Evolutionary conservation across 495 filamentous ascomycete species (phyloP).

Genomic region (Lepidopterella palustris): DNA sequence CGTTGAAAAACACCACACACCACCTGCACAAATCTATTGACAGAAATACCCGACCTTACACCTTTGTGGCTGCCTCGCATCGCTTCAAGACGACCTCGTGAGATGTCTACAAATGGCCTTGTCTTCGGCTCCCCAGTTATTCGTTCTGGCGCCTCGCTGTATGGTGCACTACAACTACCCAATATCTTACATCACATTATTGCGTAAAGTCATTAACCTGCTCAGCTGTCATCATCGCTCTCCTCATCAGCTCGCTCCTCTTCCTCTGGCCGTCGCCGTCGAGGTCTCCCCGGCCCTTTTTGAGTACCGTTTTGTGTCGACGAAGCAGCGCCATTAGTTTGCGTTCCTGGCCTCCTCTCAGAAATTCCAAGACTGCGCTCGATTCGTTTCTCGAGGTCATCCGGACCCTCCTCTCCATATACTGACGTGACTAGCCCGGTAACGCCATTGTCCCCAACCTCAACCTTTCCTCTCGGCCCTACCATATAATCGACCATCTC

Average conservation of each 20-base stretch:
- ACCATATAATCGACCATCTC: constrained; percentile 71
- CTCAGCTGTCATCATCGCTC: constrained; percentile 11
- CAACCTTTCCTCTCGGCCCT: constrained; percentile 77
- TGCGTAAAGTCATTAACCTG: not conserved
- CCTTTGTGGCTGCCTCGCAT: no score
- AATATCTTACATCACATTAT: no score
- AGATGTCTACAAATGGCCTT: no score
- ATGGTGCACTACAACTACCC: no score
- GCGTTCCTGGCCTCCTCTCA: constrained; percentile 9
- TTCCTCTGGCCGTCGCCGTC: constrained; percentile 1
- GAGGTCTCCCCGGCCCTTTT: constrained; percentile 6
- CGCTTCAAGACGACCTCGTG: no score
- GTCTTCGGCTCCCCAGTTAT: no score
- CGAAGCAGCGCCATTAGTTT: not conserved
- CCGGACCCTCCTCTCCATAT: constrained; percentile 35
- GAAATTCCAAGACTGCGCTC: constrained; percentile 32
- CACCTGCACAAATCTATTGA: no score
- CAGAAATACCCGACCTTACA: no score
- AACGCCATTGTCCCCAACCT: constrained; percentile 69
- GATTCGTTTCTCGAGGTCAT: constrained; percentile 36
- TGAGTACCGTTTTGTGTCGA: constrained; percentile 2
- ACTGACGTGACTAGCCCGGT: constrained; percentile 61
- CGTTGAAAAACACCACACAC: no score
- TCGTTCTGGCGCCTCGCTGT: no score
- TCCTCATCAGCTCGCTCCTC: constrained; percentile 1